Evolutionary conservation across 805 yeast genomes (phyloP).

Genomic region (Candida pseudofarinosa): DNA sequence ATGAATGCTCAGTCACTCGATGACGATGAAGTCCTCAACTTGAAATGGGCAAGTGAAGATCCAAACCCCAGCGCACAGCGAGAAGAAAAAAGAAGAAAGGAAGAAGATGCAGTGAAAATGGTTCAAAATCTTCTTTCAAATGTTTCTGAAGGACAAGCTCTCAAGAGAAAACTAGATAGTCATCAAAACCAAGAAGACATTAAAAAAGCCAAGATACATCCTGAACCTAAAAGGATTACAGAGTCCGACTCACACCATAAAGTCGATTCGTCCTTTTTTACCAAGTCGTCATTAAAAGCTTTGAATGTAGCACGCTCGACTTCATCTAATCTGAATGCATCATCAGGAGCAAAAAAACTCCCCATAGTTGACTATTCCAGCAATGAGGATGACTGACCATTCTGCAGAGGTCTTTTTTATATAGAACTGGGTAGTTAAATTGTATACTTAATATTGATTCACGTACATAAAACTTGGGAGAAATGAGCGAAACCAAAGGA

Average conservation of each 20-base stretch:
- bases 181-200: constrained; percentile 10
- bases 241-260: constrained; percentile 1
- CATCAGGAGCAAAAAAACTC: not conserved
- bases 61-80: constrained; percentile 67
- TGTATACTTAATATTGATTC: too few relatives aligned
- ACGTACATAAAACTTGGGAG: too few relatives aligned
- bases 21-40: constrained; percentile 59
- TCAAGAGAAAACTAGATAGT: constrained; percentile 7
- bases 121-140: constrained; percentile 42
- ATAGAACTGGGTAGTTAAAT: too few relatives aligned
- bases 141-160: constrained; percentile 20
- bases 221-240: constrained; percentile 7
- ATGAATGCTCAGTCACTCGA: constrained; percentile 76
- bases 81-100: constrained; percentile 46
- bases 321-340: constrained; percentile 1
- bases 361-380: constrained; percentile 26
- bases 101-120: constrained; percentile 50
- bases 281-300: constrained; percentile 9
- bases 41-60: constrained; percentile 89
- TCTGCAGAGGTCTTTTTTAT: too few relatives aligned
- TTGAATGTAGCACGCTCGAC: constrained; percentile 6
- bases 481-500: constrained; percentile 11
- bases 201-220: constrained; percentile 9
- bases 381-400: constrained; percentile 22
- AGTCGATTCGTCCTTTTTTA: constrained; percentile 10